Conservation (phyloP, 306 rosid genomes). For the Citrullus colocynthis region DNA sequence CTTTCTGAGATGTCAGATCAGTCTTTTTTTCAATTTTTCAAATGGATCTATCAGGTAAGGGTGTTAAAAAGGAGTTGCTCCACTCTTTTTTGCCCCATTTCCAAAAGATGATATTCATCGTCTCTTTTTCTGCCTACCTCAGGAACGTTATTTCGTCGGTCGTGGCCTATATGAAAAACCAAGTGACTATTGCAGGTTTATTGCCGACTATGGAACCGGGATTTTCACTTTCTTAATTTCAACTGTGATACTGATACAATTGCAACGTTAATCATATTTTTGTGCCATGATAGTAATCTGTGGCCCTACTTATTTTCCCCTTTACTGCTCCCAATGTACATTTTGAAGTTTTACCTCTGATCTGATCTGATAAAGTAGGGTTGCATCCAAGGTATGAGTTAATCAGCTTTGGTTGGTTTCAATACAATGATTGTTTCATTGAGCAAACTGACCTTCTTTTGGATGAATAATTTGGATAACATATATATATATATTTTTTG, state of each 20-base stretch:
- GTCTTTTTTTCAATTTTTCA: conserved; percentile 85
- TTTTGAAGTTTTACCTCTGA: not conserved
- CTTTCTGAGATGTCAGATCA: conserved; percentile 89
- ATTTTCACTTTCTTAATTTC: conserved; percentile 1
- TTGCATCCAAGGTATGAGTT: not conserved
- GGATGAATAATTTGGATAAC: not conserved
- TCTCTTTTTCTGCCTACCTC: conserved; percentile 22
- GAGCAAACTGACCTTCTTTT: not conserved
- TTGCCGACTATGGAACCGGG: not conserved
- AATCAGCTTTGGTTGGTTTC: not conserved
- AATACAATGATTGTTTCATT: not conserved
- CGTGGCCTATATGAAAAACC: conserved; percentile 86
- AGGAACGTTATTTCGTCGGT: conserved; percentile 94
- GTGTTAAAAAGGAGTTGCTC: not conserved
- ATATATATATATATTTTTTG: not conserved
- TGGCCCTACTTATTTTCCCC: not conserved
- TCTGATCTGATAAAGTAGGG: not conserved
- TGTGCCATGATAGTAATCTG: not conserved
- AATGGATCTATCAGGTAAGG: conserved; percentile 89
- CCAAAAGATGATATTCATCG: not conserved
- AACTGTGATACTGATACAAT: not conserved
- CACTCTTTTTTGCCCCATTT: not conserved
- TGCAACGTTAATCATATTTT: not conserved
- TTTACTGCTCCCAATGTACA: not conserved
- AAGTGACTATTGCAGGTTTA: conserved; percentile 84